A percentile compares a stretch with the other conserved stretches of the same genome.
These are phyloP conservation scores for Nemophila menziesii DNA, from an alignment of 257 asterid species.

Conservation along the genomic window DNA sequence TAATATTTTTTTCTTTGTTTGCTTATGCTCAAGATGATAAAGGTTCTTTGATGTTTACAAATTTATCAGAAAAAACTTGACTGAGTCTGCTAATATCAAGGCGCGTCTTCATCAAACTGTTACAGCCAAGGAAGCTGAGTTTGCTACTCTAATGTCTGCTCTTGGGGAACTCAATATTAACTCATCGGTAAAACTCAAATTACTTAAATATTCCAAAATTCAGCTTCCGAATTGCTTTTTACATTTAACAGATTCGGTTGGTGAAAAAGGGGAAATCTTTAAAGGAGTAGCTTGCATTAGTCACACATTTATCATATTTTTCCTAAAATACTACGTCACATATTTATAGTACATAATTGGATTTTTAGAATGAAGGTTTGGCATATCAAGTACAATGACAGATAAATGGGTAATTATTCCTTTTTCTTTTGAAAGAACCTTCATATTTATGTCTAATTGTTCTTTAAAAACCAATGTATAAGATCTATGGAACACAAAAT, in stretches of 20 bases:
- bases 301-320: slow-evolving; percentile 52
- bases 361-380: too few species aligned
- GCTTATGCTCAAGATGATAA: slow-evolving; percentile 62
- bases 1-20: too few species aligned
- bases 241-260: slow-evolving; percentile 33
- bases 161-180: slow-evolving; percentile 60
- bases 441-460: too few species aligned
- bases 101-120: slow-evolving; percentile 74
- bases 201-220: too few species aligned
- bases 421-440: too few species aligned
- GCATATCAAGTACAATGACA: too few species aligned
- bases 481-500: too few species aligned
- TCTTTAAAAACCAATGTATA: too few species aligned
- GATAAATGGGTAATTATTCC: too few species aligned
- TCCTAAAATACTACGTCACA: too few species aligned
- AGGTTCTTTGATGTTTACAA: slow-evolving; percentile 68
- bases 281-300: slow-evolving; percentile 67
- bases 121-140: slow-evolving; percentile 88
- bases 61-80: slow-evolving; percentile 76
- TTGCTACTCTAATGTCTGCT: slow-evolving; percentile 74
- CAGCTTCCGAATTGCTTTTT: slow-evolving; percentile 2
- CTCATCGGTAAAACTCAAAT: slow-evolving; percentile 42
- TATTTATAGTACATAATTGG: too few species aligned
- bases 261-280: slow-evolving; percentile 46
- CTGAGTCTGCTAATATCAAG: slow-evolving; percentile 64